Percentiles rank a stretch among this genome's conserved stretches.
Conservation (phyloP, 2,329 filamentous ascomycete genomes). For the Rhinocladiella similis region DNA sequence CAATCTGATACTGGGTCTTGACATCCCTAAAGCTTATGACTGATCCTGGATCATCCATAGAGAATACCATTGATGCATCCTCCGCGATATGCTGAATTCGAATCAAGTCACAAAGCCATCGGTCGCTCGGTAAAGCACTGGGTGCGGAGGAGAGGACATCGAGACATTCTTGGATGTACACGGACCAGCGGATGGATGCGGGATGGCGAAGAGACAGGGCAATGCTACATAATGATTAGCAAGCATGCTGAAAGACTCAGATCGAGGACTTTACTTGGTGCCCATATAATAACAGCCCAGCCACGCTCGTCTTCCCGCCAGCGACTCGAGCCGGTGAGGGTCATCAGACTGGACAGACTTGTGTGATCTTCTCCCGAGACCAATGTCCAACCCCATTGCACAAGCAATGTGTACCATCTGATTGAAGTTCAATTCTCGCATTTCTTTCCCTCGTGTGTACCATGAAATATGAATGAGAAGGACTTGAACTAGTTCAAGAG, state of each 20-base stretch:
- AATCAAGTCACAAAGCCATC: conserved; percentile 57
- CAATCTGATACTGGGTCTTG: conserved; percentile 64
- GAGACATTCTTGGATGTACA: conserved; percentile 64
- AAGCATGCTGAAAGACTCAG: not conserved
- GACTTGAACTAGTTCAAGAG: conserved; percentile 77
- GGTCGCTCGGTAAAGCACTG: conserved; percentile 57
- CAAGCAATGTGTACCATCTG: conserved; percentile 78
- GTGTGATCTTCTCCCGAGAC: conserved; percentile 62
- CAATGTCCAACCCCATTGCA: conserved; percentile 80
- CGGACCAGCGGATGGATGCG: conserved; percentile 60
- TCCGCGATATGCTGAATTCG: conserved; percentile 66
- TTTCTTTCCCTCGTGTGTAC: conserved; percentile 81
- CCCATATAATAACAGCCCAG: conserved; percentile 62
- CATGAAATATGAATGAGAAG: conserved; percentile 74
- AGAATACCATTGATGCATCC: conserved; percentile 66
- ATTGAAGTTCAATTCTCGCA: conserved; percentile 86
- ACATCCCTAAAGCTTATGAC: conserved; percentile 58
- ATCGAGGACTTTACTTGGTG: conserved; percentile 44
- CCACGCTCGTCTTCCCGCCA: conserved; percentile 60
- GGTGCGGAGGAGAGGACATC: conserved; percentile 57
- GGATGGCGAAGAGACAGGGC: conserved; percentile 59
- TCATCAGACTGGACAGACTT: conserved; percentile 38
- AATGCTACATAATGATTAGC: conserved; percentile 36
- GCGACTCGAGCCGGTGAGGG: conserved; percentile 40
- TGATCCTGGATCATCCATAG: conserved; percentile 62